Conservation (phyloP, 352 stramenopile species). For the Proteromonas lacertae region DNA sequence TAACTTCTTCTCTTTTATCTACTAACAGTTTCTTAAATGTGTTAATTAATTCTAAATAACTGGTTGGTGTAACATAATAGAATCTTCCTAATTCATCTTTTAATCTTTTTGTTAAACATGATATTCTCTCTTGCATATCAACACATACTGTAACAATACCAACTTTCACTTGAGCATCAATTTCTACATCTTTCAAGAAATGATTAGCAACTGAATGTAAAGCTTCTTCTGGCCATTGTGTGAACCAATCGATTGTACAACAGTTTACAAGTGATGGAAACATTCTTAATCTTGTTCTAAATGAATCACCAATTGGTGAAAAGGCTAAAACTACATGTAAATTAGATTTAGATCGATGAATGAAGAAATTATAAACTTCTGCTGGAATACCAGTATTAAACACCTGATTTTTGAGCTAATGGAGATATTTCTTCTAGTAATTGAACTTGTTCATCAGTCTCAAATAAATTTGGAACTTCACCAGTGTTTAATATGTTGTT, state of each 20-base stretch:
- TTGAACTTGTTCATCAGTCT: constrained; percentile 78
- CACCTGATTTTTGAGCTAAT: constrained; percentile 5
- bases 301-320: constrained; percentile 43
- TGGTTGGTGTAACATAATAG: constrained; percentile 63
- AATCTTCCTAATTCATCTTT: constrained; percentile 59
- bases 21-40: constrained; percentile 56
- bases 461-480: constrained; percentile 69
- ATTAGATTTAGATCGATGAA: constrained; percentile 35
- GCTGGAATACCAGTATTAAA: constrained; percentile 10
- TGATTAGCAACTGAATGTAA: constrained; percentile 36
- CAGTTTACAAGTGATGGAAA: constrained; percentile 37
- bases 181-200: neutral
- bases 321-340: constrained; percentile 26
- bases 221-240: constrained; percentile 51
- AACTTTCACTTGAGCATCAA: neutral
- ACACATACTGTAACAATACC: constrained; percentile 16
- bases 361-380: constrained; percentile 41
- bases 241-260: no score
- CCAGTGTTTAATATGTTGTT: no score
- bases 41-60: constrained; percentile 56
- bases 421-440: constrained; percentile 37
- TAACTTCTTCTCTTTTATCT: no score
- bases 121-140: constrained; percentile 32
- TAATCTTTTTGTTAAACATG: constrained; percentile 35
- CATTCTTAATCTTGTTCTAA: constrained; percentile 24